Evolutionary conservation across 768 basidiomycete species (phyloP).

Genomic region (Tephrocybe sp.): DNA sequence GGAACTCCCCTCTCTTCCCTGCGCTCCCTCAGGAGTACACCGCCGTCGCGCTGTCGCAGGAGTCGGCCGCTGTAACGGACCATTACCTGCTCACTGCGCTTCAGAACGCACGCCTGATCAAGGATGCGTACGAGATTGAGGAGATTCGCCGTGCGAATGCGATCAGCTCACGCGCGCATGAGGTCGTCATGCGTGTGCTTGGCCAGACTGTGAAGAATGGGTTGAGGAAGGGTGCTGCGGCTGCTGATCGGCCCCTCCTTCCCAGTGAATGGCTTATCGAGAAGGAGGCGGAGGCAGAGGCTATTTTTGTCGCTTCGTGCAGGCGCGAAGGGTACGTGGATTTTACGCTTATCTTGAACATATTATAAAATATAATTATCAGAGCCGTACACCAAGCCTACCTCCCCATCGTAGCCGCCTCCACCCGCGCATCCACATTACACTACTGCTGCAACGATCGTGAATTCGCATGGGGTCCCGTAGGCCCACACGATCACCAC

Average conservation of each 20-base stretch:
- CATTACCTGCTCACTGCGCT: constrained; percentile 72
- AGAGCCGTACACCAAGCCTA: constrained; percentile 89
- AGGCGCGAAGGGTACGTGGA: constrained; percentile 74
- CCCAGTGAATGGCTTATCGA: constrained; percentile 87
- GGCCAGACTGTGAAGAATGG: constrained; percentile 66
- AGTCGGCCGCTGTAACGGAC: constrained; percentile 43
- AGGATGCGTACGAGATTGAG: constrained; percentile 70
- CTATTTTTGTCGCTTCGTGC: constrained; percentile 89
- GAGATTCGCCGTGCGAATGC: constrained; percentile 77
- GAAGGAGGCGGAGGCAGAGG: constrained; percentile 93
- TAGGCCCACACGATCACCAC: constrained; percentile 49
- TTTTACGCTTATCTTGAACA: not conserved
- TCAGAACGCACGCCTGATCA: constrained; percentile 78
- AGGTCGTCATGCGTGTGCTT: constrained; percentile 88
- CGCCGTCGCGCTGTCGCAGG: constrained; percentile 29
- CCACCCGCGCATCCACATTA: constrained; percentile 81
- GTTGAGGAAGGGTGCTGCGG: constrained; percentile 42
- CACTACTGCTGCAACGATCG: constrained; percentile 95
- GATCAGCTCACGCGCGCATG: constrained; percentile 88
- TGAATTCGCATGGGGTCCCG: constrained; percentile 83
- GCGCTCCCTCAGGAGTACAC: constrained; percentile 40
- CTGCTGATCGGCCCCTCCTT: constrained; percentile 50
- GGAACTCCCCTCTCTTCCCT: constrained; percentile 50
- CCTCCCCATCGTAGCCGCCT: constrained; percentile 88
- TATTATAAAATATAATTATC: not conserved